Conservation (phyloP, 768 basidiomycete species). For the Asterophora parasitica region DNA sequence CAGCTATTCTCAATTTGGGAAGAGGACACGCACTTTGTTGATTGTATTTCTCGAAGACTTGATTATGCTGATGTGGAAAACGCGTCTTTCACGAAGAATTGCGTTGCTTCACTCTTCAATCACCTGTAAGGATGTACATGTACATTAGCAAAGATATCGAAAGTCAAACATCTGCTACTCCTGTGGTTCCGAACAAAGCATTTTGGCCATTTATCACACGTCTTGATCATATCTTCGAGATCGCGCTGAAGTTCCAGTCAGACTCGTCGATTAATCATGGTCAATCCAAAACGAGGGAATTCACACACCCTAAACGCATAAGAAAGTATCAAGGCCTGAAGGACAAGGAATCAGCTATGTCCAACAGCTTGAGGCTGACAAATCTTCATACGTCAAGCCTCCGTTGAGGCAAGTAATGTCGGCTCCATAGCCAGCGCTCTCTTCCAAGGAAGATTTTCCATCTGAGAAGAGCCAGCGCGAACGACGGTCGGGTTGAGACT, state of each 20-base stretch:
- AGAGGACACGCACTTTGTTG: constrained; percentile 31
- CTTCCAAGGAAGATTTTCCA: constrained; percentile 22
- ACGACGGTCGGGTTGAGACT: neutral
- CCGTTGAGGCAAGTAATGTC: constrained; percentile 13
- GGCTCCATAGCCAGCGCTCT: constrained; percentile 20
- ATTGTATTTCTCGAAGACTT: constrained; percentile 29
- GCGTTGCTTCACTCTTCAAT: constrained; percentile 18
- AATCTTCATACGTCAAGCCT: constrained; percentile 19
- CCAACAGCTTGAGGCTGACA: neutral
- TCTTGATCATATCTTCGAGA: neutral
- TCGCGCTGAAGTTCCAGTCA: constrained; percentile 3
- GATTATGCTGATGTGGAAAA: constrained; percentile 30
- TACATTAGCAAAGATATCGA: neutral
- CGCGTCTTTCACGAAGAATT: constrained; percentile 36
- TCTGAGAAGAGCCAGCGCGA: neutral
- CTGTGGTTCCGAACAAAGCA: neutral
- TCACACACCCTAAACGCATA: constrained; percentile 25
- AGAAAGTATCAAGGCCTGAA: constrained; percentile 30
- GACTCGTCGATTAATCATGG: neutral
- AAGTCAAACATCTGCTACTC: constrained; percentile 1
- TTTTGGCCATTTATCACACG: constrained; percentile 1
- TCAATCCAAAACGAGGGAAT: neutral
- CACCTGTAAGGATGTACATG: neutral
- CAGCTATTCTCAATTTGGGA: too few species aligned
- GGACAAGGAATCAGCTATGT: neutral